Evolutionary conservation across 2,329 filamentous ascomycete species (phyloP).

Genomic region (Trichoderma atroviride): DNA sequence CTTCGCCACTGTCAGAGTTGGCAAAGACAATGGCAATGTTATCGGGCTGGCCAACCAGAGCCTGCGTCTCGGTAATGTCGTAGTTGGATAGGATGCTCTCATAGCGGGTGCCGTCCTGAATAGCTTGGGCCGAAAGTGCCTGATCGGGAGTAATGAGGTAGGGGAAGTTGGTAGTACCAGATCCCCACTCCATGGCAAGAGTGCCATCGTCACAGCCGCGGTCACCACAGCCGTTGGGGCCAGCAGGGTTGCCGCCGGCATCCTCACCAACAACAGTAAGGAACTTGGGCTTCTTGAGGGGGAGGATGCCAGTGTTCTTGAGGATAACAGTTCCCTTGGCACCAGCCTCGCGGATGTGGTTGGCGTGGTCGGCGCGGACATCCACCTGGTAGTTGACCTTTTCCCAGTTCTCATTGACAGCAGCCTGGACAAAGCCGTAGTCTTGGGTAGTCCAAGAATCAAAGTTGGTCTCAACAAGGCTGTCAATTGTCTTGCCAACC

Average conservation of each 20-base stretch:
- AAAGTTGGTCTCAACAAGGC: conserved; percentile 70
- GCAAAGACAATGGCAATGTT: conserved; percentile 83
- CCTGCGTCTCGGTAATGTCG: conserved; percentile 61
- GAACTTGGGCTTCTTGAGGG: conserved; percentile 76
- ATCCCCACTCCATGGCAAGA: conserved; percentile 79
- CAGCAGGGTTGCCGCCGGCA: conserved; percentile 71
- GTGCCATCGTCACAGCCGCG: conserved; percentile 63
- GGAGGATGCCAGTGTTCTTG: conserved; percentile 79
- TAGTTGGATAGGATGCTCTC: conserved; percentile 71
- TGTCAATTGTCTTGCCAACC: conserved; percentile 57
- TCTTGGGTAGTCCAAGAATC: conserved; percentile 83
- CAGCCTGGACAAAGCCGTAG: conserved; percentile 68
- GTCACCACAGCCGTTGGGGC: conserved; percentile 78
- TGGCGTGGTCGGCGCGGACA: conserved; percentile 74
- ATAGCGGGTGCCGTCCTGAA: conserved; percentile 60
- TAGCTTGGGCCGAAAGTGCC: conserved; percentile 66
- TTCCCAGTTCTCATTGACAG: conserved; percentile 62
- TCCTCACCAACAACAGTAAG: conserved; percentile 82
- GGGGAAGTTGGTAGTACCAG: conserved; percentile 71
- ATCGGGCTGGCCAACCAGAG: conserved; percentile 62
- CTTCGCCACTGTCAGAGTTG: conserved; percentile 85
- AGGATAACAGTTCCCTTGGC: conserved; percentile 83
- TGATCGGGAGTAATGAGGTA: conserved; percentile 76
- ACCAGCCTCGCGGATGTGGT: conserved; percentile 73
- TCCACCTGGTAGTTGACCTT: conserved; percentile 81